These are phyloP conservation scores for Eimeria zaria DNA, from an alignment of 169 alveolate species.

Conservation along the genomic window DNA sequence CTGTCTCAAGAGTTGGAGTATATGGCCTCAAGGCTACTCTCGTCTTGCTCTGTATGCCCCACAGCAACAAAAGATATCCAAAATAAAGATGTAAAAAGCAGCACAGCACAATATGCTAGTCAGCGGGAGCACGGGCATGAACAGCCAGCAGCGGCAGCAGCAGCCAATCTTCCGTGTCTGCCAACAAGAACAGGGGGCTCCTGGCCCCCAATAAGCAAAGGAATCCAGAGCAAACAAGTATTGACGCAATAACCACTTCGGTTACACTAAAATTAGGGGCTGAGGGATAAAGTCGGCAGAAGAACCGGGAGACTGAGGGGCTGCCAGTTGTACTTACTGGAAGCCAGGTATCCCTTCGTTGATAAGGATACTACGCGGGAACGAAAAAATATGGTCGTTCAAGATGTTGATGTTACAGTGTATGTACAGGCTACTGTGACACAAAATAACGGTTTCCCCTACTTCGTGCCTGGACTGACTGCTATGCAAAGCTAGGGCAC, in stretches of 20 bases:
- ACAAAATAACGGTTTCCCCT: not conserved
- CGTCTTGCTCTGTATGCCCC: not conserved
- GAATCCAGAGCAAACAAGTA: not conserved
- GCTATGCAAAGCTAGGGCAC: not conserved
- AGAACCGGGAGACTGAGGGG: slow-evolving; percentile 60
- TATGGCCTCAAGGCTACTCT: not conserved
- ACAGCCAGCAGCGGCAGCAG: slow-evolving; percentile 1
- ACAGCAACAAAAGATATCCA: not conserved
- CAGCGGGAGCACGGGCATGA: slow-evolving; percentile 1
- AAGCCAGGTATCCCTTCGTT: slow-evolving; percentile 2
- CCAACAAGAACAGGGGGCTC: not conserved
- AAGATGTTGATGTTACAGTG: slow-evolving; percentile 8
- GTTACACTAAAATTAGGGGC: not conserved
- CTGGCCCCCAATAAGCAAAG: slow-evolving; percentile 2
- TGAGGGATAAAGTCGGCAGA: not conserved
- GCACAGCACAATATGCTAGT: not conserved
- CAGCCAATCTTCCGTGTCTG: slow-evolving; percentile 47
- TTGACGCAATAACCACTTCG: not conserved
- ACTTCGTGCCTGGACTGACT: not conserved
- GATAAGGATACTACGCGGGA: not conserved
- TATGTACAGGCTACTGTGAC: not conserved
- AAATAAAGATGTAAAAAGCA: not conserved
- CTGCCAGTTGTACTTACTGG: slow-evolving; percentile 59
- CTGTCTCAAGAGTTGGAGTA: not conserved
- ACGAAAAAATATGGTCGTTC: not conserved